phyloP scores from a whole-genome alignment of 2,329 filamentous ascomycete genomes.

The Penicillium hordei region DNA sequence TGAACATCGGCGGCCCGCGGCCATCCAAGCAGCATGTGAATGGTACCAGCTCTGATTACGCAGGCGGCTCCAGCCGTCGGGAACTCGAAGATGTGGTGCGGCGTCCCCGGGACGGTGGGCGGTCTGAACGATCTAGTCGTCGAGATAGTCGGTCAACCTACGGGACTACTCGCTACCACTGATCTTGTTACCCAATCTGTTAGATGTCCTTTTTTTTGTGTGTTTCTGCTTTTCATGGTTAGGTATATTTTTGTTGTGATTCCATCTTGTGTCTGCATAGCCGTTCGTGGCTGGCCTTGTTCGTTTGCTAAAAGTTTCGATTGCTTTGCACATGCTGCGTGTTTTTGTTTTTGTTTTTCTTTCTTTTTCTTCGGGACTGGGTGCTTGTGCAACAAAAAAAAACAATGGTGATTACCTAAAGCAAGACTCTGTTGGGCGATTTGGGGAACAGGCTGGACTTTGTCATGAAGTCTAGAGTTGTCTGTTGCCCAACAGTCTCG shows the following conservation, averaged over 20 bases:
- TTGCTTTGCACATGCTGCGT: conserved; percentile 5
- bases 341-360: neutral
- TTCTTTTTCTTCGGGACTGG: conserved; percentile 7
- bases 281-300: conserved; percentile 8
- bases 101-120: conserved; percentile 35
- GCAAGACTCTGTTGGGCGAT: neutral
- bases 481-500: neutral
- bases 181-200: neutral
- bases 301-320: conserved; percentile 23
- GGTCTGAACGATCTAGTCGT: conserved; percentile 40
- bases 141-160: conserved; percentile 43
- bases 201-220: neutral
- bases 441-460: neutral
- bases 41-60: conserved; percentile 32
- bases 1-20: conserved; percentile 41
- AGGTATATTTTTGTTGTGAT: conserved; percentile 10
- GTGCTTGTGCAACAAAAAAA: conserved; percentile 22
- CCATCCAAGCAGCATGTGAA: conserved; percentile 39
- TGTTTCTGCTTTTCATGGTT: conserved; percentile 1
- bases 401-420: conserved; percentile 5
- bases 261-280: conserved; percentile 9
- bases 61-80: conserved; percentile 30
- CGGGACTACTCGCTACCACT: conserved; percentile 23
- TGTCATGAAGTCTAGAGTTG: neutral
- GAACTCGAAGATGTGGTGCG: conserved; percentile 35